phyloP scores from a whole-genome alignment of 2,329 filamentous ascomycete species.

The Macrophomina pseudophaseolina region DNA sequence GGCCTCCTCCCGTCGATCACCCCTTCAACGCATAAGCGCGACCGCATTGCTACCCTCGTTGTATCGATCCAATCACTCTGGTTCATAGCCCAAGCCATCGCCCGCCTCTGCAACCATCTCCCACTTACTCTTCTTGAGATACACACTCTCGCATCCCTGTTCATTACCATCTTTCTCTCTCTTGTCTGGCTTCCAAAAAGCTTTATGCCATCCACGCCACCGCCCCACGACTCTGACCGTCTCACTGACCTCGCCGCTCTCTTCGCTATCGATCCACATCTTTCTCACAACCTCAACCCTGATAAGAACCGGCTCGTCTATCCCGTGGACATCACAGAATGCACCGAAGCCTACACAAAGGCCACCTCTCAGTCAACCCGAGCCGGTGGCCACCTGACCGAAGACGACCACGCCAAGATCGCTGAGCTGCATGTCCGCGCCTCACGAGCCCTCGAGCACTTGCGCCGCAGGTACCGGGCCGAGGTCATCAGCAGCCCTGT shows the following conservation, averaged over 20 bases:
- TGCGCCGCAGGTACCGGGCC: constrained; percentile 8
- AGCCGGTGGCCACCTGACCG: background rate
- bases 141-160: constrained; percentile 42
- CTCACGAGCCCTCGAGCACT: constrained; percentile 18
- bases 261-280: constrained; percentile 25
- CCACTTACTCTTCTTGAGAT: constrained; percentile 48
- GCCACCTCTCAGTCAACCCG: background rate
- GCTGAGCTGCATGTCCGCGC: constrained; percentile 13
- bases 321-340: constrained; percentile 7
- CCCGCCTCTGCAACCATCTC: constrained; percentile 38
- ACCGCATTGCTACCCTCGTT: constrained; percentile 34
- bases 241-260: constrained; percentile 30
- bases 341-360: constrained; percentile 6
- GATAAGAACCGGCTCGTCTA: constrained; percentile 17
- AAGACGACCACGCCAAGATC: background rate
- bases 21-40: constrained; percentile 30
- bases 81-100: constrained; percentile 46
- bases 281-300: background rate
- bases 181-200: constrained; percentile 44
- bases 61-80: constrained; percentile 47
- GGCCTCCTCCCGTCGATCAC: constrained; percentile 30
- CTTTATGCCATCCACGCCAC: constrained; percentile 31
- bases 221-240: constrained; percentile 9
- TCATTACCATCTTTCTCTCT: constrained; percentile 43
- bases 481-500: background rate